Evolutionary conservation across 2,329 filamentous ascomycete genomes (phyloP), one percentile per base, ranked within the genome.

Genomic region (Diaporthe aspalathi): DNA sequence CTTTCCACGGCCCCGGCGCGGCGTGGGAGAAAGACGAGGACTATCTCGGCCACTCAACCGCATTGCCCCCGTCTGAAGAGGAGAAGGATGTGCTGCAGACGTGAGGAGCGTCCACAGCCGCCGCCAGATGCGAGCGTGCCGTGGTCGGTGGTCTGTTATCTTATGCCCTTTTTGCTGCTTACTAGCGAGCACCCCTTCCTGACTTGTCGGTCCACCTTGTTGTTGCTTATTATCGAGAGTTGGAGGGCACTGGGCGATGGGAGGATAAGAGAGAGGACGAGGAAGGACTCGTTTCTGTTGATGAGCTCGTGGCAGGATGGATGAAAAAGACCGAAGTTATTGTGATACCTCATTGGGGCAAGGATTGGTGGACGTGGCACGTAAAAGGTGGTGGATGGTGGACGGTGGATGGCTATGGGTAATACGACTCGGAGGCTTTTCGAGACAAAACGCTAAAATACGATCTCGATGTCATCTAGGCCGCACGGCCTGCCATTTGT

Each of bases 1-100:
- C 84, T 74, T 88, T 87, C 75, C 77, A 80, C 66, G 87, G 87
- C 8, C 86, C 87, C 1, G 84, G 86, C 3, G 78, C 82, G 16
- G 77, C 81, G n/a, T 88, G 85, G 79, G 87, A 89, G 75, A 88
- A 85, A 77, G 84, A 83, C 35, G 86, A 88, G 76, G 78, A 76
- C 35, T 74, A 80, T 27, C 78, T 81, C 43, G 77, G 79, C 57
- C 75, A 76, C 12, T 78, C 84, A 70, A 84, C 81, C 57, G 84
- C 79, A 4, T 75, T 77, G 67, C 77, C 78, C 45, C 83, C 83
- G 22, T 82, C 80, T 20, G 82, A 83, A 40, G 80, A 84, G 54
- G 83, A 84, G 69, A 75, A 74, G 49, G 83, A 85, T 73, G 78
- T 84, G 45, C 77, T 84, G 57, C 78, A 84, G 50, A 81, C 80